Conservation (phyloP, 2,329 filamentous ascomycete genomes). For the Tolypocladium sp. region DNA sequence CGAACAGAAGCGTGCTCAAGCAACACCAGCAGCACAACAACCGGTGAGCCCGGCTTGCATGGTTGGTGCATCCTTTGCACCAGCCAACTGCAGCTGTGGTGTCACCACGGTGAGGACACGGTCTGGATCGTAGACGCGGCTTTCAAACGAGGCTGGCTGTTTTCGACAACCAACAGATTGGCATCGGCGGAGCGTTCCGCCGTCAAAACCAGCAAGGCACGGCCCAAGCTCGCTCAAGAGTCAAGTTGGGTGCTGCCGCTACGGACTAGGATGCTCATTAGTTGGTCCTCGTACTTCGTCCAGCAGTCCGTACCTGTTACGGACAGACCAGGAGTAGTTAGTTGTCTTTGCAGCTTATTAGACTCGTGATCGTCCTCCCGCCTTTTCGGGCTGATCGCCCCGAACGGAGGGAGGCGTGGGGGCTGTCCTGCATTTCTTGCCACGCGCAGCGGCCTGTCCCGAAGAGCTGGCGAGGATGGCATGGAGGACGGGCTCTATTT, state of each 20-base stretch:
- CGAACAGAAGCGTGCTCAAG: background rate
- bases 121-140: background rate
- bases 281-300: no score
- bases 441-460: background rate
- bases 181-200: background rate
- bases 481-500: background rate
- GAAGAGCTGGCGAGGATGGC: background rate
- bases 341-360: background rate
- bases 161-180: background rate
- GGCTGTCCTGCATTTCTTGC: background rate
- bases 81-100: background rate
- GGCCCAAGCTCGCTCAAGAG: background rate
- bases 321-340: no score
- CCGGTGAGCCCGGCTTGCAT: background rate
- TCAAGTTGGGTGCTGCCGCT: background rate
- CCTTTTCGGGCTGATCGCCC: background rate
- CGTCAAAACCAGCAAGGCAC: background rate
- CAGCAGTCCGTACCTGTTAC: no score
- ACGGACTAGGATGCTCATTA: no score
- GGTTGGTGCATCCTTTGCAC: background rate
- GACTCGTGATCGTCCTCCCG: background rate
- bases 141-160: background rate
- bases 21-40: background rate
- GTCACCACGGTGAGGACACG: background rate
- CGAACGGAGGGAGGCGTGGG: background rate